Percentiles rank a stretch among this genome's conserved stretches.
phyloP scores from a whole-genome alignment of 805 yeast species.

The Zygoascus ofunaensis region DNA sequence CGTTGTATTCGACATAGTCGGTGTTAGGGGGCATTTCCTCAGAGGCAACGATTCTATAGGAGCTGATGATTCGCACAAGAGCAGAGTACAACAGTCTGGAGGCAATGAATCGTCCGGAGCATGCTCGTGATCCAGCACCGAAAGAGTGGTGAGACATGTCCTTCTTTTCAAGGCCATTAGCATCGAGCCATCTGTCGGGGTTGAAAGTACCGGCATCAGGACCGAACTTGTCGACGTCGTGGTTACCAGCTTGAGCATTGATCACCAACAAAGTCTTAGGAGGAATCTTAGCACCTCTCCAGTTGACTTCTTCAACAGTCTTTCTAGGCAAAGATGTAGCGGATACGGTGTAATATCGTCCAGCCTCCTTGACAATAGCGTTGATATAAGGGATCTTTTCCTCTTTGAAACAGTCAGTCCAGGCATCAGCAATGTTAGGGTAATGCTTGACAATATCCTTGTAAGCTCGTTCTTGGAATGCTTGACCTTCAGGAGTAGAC shows the following conservation, averaged over 20 bases:
- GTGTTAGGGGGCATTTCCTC: constrained; percentile 19
- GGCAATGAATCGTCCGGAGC: constrained; percentile 56
- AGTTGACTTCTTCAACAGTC: constrained; percentile 43
- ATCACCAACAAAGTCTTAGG: constrained; percentile 46
- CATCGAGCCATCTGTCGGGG: constrained; percentile 26
- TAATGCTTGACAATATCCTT: constrained; percentile 33
- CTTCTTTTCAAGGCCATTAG: constrained; percentile 18
- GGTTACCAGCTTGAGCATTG: constrained; percentile 66
- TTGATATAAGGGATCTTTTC: constrained; percentile 40
- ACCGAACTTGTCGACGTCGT: constrained; percentile 35
- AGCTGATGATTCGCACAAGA: constrained; percentile 39
- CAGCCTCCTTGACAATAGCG: constrained; percentile 57
- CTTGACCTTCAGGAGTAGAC: constrained; percentile 31
- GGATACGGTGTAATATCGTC: constrained; percentile 53
- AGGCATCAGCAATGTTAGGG: constrained; percentile 20
- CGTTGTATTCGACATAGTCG: constrained; percentile 20
- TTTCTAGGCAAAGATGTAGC: constrained; percentile 59
- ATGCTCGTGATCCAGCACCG: constrained; percentile 59
- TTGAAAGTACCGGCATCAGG: constrained; percentile 22
- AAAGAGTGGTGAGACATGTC: constrained; percentile 18
- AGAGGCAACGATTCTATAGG: constrained; percentile 35
- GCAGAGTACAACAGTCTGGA: constrained; percentile 49
- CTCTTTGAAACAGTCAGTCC: constrained; percentile 20
- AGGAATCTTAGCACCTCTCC: constrained; percentile 40
- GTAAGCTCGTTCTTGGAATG: constrained; percentile 41